phyloP scores from a whole-genome alignment of 495 filamentous ascomycete species.

The Penicillium verhagenii region DNA sequence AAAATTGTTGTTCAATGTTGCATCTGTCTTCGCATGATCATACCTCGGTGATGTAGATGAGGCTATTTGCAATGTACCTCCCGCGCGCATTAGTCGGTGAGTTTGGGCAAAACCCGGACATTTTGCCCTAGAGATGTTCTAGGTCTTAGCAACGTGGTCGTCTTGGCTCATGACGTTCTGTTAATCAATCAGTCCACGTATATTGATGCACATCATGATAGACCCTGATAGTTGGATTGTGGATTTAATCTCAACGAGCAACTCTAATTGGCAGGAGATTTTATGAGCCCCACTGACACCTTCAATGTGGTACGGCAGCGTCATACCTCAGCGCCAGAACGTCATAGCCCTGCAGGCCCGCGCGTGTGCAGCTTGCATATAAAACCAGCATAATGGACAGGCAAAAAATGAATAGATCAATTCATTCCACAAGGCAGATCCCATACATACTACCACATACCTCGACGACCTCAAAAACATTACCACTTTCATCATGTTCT shows the following conservation, averaged over 20 bases:
- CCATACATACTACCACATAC: neutral
- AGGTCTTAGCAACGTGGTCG: neutral
- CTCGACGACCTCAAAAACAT: neutral
- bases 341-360: constrained; percentile 16
- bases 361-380: neutral
- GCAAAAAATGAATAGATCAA: neutral
- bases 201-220: no score
- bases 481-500: constrained; percentile 16
- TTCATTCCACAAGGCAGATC: neutral
- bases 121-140: neutral
- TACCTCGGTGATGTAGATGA: neutral
- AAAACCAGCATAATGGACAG: neutral
- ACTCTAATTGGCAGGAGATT: constrained; percentile 3
- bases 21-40: no score
- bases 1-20: no score
- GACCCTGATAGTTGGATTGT: neutral
- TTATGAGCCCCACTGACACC: neutral
- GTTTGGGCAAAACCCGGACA: neutral
- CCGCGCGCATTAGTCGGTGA: neutral
- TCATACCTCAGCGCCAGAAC: constrained; percentile 19
- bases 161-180: neutral
- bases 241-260: neutral
- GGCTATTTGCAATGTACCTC: neutral
- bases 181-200: neutral
- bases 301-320: constrained; percentile 6